Conservation (phyloP, 768 basidiomycete species). For the Macrocybe gigantea region DNA sequence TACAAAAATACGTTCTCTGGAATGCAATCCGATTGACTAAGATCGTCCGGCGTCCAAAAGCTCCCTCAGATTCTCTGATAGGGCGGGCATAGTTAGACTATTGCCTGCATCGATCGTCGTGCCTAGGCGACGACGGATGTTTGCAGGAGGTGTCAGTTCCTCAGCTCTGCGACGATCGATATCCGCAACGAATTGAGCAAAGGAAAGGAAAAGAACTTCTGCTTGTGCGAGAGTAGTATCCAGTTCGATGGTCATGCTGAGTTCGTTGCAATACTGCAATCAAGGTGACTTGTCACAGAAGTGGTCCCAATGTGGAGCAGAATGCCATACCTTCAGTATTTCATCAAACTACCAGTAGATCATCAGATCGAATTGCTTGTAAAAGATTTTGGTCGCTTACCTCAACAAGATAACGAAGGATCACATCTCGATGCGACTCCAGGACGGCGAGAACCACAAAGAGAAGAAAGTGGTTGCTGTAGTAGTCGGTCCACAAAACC, state of each 20-base stretch:
- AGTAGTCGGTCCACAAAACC: slow-evolving; percentile 88
- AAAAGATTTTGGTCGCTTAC: slow-evolving; percentile 29
- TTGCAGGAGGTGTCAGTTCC: slow-evolving; percentile 32
- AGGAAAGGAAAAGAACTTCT: slow-evolving; percentile 93
- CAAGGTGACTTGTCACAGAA: slow-evolving; percentile 3
- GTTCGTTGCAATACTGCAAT: slow-evolving; percentile 81
- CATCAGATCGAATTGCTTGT: slow-evolving; percentile 1
- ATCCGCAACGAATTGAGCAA: slow-evolving; percentile 82
- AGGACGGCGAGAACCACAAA: slow-evolving; percentile 93
- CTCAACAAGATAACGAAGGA: slow-evolving; percentile 92
- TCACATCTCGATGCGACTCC: slow-evolving; percentile 93
- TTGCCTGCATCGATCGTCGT: slow-evolving; percentile 1
- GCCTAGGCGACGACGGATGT: slow-evolving; percentile 17
- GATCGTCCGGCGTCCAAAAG: slow-evolving; percentile 42
- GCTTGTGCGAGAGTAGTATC: slow-evolving; percentile 93
- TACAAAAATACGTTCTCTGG: no score
- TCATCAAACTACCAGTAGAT: slow-evolving; percentile 61
- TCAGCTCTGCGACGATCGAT: slow-evolving; percentile 78
- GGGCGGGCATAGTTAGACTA: slow-evolving; percentile 28
- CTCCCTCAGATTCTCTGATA: slow-evolving; percentile 61
- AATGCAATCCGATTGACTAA: background rate
- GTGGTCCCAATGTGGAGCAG: background rate
- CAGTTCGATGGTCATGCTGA: slow-evolving; percentile 96
- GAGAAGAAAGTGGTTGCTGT: slow-evolving; percentile 82
- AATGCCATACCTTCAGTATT: slow-evolving; percentile 53